phyloP scores from a whole-genome alignment of 2,329 filamentous ascomycete species.

The Monilinia fructicola region DNA sequence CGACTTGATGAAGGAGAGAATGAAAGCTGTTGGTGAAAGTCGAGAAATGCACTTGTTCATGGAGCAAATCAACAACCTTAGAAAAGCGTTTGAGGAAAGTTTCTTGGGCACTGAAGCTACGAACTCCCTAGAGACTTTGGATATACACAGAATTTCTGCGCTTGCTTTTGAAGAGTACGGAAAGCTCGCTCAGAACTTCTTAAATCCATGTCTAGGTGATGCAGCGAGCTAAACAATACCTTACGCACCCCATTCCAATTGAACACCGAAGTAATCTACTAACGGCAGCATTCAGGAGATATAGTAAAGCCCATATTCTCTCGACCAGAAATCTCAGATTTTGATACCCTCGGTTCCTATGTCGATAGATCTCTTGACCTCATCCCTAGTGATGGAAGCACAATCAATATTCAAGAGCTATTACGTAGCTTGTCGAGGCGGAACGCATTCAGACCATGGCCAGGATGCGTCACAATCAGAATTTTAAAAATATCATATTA shows the following conservation, averaged over 20 bases:
- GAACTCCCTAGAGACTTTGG: neutral
- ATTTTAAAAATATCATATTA: too few relatives aligned
- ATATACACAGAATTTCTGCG: constrained; percentile 1
- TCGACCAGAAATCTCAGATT: neutral
- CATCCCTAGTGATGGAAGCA: constrained; percentile 1
- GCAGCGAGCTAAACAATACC: neutral
- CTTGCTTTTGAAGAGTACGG: constrained; percentile 11
- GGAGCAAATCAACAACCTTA: neutral
- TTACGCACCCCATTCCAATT: neutral
- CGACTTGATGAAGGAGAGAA: neutral
- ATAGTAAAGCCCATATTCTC: constrained; percentile 17
- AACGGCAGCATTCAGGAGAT: constrained; percentile 16
- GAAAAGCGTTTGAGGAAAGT: constrained; percentile 5
- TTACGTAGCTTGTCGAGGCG: neutral
- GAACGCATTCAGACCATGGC: neutral
- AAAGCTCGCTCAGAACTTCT: constrained; percentile 15
- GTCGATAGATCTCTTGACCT: constrained; percentile 7
- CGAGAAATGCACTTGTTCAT: constrained; percentile 3
- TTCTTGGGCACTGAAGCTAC: constrained; percentile 9
- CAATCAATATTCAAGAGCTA: neutral
- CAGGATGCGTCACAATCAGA: too few relatives aligned
- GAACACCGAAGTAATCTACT: neutral
- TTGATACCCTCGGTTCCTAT: constrained; percentile 1
- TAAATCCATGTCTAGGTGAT: constrained; percentile 10
- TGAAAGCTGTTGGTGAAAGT: constrained; percentile 7